A percentile compares a stretch with the other conserved stretches of the same genome.
phyloP scores from a whole-genome alignment of 805 yeast species.

The Clavispora asparagi region DNA sequence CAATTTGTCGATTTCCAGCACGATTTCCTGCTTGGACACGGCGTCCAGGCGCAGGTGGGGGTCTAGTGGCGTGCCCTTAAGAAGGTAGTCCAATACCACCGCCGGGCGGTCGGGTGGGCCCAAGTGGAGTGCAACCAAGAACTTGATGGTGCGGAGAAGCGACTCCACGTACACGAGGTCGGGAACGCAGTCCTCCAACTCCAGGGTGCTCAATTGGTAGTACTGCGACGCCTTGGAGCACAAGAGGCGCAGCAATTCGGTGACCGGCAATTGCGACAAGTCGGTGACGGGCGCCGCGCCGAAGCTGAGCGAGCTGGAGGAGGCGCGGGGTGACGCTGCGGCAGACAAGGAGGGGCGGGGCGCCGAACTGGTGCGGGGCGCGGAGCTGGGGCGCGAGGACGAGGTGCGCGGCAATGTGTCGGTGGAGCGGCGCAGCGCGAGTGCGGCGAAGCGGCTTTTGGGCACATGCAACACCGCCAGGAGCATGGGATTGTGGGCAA shows the following conservation, averaged over 20 bases:
- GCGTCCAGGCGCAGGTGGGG: constrained; percentile 2
- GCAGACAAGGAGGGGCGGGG: background rate
- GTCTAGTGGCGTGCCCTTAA: constrained; percentile 20
- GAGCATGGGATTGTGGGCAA: constrained; percentile 37
- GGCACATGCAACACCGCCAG: constrained; percentile 28
- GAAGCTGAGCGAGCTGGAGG: constrained; percentile 21
- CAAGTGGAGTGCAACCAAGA: constrained; percentile 49
- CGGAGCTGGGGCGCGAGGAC: background rate
- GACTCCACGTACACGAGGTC: constrained; percentile 74
- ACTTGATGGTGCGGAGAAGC: constrained; percentile 55
- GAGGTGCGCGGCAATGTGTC: constrained; percentile 12
- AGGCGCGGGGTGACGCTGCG: constrained; percentile 30
- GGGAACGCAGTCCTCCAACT: constrained; percentile 74
- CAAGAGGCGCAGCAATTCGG: constrained; percentile 30
- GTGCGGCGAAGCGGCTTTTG: constrained; percentile 18
- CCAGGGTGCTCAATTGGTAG: constrained; percentile 44
- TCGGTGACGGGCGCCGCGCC: constrained; percentile 23
- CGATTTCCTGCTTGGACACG: constrained; percentile 37
- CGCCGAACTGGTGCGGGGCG: background rate
- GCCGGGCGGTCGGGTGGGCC: constrained; percentile 40
- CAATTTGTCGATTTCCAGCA: constrained; percentile 29
- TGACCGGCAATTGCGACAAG: constrained; percentile 21
- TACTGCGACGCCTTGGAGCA: constrained; percentile 22
- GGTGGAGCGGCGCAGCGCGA: constrained; percentile 47
- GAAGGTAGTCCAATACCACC: constrained; percentile 38